Base-by-base conservation (phyloP, 352 stramenopile genomes). In the Sclerospora graminicola region DNA sequence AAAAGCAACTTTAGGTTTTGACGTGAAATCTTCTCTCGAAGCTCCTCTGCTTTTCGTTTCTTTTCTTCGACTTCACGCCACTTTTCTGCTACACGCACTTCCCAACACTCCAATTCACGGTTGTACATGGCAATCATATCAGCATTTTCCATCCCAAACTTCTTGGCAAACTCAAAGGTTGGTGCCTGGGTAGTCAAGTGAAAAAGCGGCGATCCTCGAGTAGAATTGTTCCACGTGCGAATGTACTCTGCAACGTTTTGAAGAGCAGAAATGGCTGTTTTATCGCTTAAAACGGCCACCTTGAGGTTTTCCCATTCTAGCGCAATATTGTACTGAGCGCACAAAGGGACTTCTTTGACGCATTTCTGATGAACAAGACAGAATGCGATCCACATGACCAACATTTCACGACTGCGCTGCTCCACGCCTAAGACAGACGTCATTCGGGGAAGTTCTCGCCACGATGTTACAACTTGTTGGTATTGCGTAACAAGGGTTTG, bases 331-430 rank as follows among this genome's bases (percentile, higher is more conserved):
- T 70, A 82, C n/a, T 63, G n/a, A 0, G 23, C 20, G 1, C 65
- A 44, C 14, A 64, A 8, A 13, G 24, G 32, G 1, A 54, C 41
- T 32, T 49, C 30, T 0, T 15, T 1, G 0, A 43, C 40, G 15
- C 51, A 64, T 36, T 24, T 27, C 18, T 62, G 54, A 41, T 82
- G 69, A 9, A 46, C 58, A 0, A 79, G 37, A 21, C 63, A 72
- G 45, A 72, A 79, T 0, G 60, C 50, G 30, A 63, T 54, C 63
- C 69, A 79, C 11, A 60, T 45, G 8, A 77, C 37, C 8, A 82
- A 21, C 32, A 79, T 45, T 27, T 62, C 48, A 1, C 51, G 58
- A 39, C 66, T 79, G 4, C 42, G 54, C 24, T 75, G 57, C 29
- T 75, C 60, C 13, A 79, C 53, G 8, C 40, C 20, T 23, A 60